Evolutionary conservation across 1,284 basidiomycete species (phyloP).

Genomic region (Somion occarium): DNA sequence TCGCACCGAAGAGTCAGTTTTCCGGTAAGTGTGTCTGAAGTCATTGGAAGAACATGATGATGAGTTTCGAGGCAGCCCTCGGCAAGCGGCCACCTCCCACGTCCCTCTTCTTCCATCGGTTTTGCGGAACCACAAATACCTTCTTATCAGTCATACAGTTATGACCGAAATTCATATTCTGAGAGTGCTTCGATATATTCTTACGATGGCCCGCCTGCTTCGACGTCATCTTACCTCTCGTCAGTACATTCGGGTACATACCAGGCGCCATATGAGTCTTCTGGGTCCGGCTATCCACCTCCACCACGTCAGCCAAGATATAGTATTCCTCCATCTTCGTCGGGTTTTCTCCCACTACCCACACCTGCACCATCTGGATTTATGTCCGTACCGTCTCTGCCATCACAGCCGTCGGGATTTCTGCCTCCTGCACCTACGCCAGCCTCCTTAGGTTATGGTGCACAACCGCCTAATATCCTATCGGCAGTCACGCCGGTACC

Average conservation of each 20-base stretch:
- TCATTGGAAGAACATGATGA: background rate
- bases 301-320: constrained; percentile 46
- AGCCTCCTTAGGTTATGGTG: constrained; percentile 5
- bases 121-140: constrained; percentile 25
- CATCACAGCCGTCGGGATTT: constrained; percentile 47
- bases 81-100: constrained; percentile 29
- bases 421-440: constrained; percentile 28
- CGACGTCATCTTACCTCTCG: constrained; percentile 30
- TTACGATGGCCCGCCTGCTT: constrained; percentile 30
- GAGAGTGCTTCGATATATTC: constrained; percentile 18
- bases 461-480: too few species aligned
- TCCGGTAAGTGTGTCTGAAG: constrained; percentile 44
- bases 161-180: constrained; percentile 25
- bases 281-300: constrained; percentile 26
- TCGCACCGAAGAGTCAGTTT: constrained; percentile 52
- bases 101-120: constrained; percentile 37
- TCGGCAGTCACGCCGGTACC: background rate
- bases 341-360: constrained; percentile 52
- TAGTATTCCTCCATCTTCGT: constrained; percentile 59
- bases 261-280: constrained; percentile 51
- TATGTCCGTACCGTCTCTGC: constrained; percentile 27
- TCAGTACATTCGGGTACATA: constrained; percentile 36
- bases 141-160: constrained; percentile 23
- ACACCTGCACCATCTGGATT: constrained; percentile 29
- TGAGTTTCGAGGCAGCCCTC: constrained; percentile 21